Conservation (phyloP, 2,329 filamentous ascomycete genomes). For the Colletotrichum siamense region DNA sequence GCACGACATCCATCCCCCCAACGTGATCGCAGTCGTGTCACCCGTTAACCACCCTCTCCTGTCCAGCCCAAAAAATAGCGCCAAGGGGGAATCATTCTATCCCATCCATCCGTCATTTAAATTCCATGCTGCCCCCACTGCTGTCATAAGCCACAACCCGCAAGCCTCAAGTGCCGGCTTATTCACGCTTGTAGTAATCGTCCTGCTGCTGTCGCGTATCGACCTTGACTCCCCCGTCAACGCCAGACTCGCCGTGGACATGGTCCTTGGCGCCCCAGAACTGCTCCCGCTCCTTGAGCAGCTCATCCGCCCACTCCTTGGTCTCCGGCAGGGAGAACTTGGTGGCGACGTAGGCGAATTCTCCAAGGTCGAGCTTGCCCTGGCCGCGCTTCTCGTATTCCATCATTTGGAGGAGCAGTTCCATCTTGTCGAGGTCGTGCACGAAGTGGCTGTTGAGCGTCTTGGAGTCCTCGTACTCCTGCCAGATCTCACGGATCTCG, state of each 20-base stretch:
- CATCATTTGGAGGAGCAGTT: conserved; percentile 91
- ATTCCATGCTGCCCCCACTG: neutral
- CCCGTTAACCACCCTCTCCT: neutral
- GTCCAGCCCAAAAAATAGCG: neutral
- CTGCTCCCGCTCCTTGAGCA: conserved; percentile 76
- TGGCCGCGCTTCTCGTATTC: conserved; percentile 85
- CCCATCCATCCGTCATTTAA: neutral
- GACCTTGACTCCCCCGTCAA: conserved; percentile 39
- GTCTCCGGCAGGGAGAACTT: conserved; percentile 80
- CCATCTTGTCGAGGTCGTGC: conserved; percentile 97
- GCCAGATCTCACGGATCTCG: conserved; percentile 82
- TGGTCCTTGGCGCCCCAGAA: conserved; percentile 69
- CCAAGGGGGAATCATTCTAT: neutral
- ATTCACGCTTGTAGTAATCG: conserved; percentile 49
- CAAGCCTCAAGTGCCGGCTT: neutral
- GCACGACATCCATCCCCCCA: neutral
- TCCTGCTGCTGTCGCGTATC: conserved; percentile 48
- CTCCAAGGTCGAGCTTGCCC: conserved; percentile 75
- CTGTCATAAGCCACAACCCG: neutral
- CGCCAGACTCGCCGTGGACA: conserved; percentile 50
- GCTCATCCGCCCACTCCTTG: conserved; percentile 76
- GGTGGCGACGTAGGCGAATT: conserved; percentile 82
- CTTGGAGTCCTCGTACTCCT: conserved; percentile 90
- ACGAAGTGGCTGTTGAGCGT: conserved; percentile 89
- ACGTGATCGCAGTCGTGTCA: neutral